These are phyloP conservation scores for Firmiana major DNA, from an alignment of 345 rosid species.

Conservation along the genomic window DNA sequence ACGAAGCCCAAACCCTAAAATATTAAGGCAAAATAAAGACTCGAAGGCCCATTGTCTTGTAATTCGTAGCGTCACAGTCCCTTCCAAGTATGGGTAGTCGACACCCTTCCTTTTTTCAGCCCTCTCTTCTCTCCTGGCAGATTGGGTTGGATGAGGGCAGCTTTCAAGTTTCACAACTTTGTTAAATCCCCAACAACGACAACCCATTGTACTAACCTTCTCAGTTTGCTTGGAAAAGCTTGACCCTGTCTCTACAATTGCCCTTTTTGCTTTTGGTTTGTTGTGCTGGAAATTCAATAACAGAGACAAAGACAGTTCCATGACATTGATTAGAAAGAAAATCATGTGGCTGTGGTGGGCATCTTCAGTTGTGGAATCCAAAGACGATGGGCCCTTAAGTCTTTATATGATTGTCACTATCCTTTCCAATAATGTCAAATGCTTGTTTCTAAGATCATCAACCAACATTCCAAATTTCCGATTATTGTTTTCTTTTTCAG, in stretches of 20 bases:
- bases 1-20: neutral
- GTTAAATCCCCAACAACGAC: neutral
- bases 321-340: neutral
- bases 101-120: neutral
- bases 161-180: neutral
- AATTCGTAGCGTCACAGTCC: neutral
- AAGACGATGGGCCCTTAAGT: conserved; percentile 5
- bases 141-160: neutral
- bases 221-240: neutral
- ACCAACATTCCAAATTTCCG: neutral
- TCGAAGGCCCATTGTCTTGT: neutral
- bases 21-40: neutral
- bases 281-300: neutral
- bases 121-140: neutral
- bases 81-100: neutral
- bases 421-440: neutral
- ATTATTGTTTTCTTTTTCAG: neutral
- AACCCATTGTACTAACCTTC: neutral
- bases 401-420: neutral
- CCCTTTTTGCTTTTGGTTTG: neutral
- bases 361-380: conserved; percentile 4
- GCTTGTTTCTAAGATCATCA: neutral
- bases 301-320: neutral
- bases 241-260: neutral
- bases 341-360: conserved; percentile 8